These are phyloP conservation scores for Penicillium verhagenii DNA, from an alignment of 495 filamentous ascomycete species.

Conservation along the genomic window DNA sequence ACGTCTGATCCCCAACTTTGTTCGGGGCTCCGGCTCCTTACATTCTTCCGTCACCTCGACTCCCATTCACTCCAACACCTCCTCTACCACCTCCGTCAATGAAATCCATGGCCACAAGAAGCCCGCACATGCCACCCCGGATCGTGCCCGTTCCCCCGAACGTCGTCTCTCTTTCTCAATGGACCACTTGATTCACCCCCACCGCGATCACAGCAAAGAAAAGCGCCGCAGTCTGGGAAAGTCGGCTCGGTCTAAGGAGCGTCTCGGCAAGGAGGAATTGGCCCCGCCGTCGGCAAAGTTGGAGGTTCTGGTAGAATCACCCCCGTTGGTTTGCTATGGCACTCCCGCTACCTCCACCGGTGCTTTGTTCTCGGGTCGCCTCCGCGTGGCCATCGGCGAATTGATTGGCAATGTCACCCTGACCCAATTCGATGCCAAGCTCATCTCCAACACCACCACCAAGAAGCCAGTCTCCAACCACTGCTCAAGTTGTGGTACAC, in stretches of 20 bases:
- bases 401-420: slow-evolving; percentile 55
- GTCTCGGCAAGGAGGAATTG: slow-evolving; percentile 25
- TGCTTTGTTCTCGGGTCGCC: slow-evolving; percentile 81
- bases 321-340: slow-evolving; percentile 83
- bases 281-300: slow-evolving; percentile 54
- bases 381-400: slow-evolving; percentile 69
- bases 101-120: slow-evolving; percentile 40
- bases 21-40: slow-evolving; percentile 39
- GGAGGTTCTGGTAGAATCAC: slow-evolving; percentile 81
- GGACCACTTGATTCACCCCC: slow-evolving; percentile 47
- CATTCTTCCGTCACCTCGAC: slow-evolving; percentile 37
- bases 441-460: slow-evolving; percentile 64
- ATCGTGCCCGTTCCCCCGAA: slow-evolving; percentile 41
- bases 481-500: slow-evolving; percentile 72
- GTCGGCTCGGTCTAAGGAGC: slow-evolving; percentile 43
- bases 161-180: slow-evolving; percentile 45
- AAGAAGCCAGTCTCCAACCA: slow-evolving; percentile 76
- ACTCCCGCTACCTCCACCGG: slow-evolving; percentile 72
- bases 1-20: slow-evolving; percentile 47
- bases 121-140: slow-evolving; percentile 22
- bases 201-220: slow-evolving; percentile 45
- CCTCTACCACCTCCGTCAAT: slow-evolving; percentile 45
- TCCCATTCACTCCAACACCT: slow-evolving; percentile 39
- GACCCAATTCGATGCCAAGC: slow-evolving; percentile 64
- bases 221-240: slow-evolving; percentile 40